Evolutionary conservation across 257 asterid species (phyloP).

Genomic region (Ilex asprella): DNA sequence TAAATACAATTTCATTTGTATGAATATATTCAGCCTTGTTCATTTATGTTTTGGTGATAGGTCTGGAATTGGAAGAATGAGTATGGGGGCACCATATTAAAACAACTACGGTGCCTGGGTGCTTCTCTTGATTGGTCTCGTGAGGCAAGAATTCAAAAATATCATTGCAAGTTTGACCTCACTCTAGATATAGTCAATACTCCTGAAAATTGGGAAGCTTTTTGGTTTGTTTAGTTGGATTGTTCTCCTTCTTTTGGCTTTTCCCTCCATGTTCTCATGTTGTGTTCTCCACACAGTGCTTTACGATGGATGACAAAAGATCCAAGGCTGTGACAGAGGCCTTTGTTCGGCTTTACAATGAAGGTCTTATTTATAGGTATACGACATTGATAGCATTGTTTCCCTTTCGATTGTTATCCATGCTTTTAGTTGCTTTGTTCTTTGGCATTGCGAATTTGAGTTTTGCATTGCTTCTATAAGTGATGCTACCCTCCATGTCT

Average conservation of each 20-base stretch:
- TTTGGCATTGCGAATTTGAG: background rate
- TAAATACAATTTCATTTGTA: background rate
- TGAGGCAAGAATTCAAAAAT: constrained; percentile 44
- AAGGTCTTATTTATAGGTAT: constrained; percentile 86
- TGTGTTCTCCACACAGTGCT: constrained; percentile 41
- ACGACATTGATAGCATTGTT: background rate
- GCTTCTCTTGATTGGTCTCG: constrained; percentile 96
- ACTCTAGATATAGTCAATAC: background rate
- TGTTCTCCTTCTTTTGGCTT: constrained; percentile 1
- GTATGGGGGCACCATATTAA: constrained; percentile 80
- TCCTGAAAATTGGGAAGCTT: background rate
- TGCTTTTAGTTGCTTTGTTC: background rate
- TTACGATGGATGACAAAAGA: constrained; percentile 91
- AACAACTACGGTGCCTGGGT: constrained; percentile 85
- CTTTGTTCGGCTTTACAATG: constrained; percentile 75
- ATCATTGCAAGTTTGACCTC: background rate
- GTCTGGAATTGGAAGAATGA: constrained; percentile 94
- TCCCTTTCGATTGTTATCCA: too few species aligned
- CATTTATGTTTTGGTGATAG: constrained; percentile 23
- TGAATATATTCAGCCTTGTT: constrained; percentile 4
- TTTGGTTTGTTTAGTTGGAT: background rate
- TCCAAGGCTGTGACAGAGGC: constrained; percentile 93
- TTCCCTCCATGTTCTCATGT: constrained; percentile 6
- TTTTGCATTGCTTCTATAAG: too few species aligned
- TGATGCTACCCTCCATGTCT: too few species aligned